These are phyloP conservation scores for Yamadazyma membranifaciens DNA, from an alignment of 1,139 yeast genomes.

Conservation along the genomic window DNA sequence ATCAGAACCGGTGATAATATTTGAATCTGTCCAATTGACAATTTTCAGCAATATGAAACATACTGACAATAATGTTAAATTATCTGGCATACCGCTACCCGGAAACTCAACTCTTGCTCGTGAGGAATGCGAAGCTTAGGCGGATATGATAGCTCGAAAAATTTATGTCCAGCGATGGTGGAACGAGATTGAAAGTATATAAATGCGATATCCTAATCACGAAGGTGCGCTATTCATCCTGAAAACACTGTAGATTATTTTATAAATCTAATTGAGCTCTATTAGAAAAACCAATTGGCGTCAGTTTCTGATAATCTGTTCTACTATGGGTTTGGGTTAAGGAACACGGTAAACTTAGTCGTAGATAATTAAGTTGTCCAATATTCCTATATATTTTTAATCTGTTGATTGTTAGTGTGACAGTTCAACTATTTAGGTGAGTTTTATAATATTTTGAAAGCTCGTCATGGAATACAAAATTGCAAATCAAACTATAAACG, in stretches of 20 bases:
- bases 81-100: not conserved
- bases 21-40: not conserved
- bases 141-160: not conserved
- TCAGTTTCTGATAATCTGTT: too few species aligned
- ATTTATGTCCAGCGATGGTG: slow-evolving; percentile 1
- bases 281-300: too few species aligned
- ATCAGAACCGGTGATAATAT: not conserved
- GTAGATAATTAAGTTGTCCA: too few species aligned
- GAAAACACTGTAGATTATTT: slow-evolving; percentile 10
- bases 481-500: too few species aligned
- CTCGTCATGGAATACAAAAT: too few species aligned
- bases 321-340: too few species aligned
- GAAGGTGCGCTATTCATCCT: slow-evolving; percentile 9
- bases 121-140: not conserved
- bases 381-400: too few species aligned
- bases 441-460: too few species aligned
- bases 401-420: too few species aligned
- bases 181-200: not conserved
- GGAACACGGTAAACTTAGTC: too few species aligned
- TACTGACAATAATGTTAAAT: not conserved
- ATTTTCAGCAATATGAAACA: slow-evolving; percentile 1
- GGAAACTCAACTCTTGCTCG: not conserved
- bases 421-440: too few species aligned
- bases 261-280: too few species aligned
- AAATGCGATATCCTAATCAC: slow-evolving; percentile 7